Evolutionary conservation across 192 early-diverging fungal genomes (phyloP), one percentile per base, ranked within the genome.

Genomic region (Entomortierella parvispora): DNA sequence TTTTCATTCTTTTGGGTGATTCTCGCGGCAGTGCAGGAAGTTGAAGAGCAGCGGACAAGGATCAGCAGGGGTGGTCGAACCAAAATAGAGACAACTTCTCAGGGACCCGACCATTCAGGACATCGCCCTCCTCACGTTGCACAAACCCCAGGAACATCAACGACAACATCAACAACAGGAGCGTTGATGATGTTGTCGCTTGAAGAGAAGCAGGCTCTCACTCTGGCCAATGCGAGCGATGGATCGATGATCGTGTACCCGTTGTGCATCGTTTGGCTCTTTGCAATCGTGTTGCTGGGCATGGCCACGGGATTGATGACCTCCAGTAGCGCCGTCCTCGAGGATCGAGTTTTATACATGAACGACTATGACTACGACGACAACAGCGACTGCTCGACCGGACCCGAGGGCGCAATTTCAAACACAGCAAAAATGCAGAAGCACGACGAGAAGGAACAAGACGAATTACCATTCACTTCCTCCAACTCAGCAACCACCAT

Each of bases 241-340:
- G 2, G 42, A 10, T 2, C n/a, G 57, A 28, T 34, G 14, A 44
- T 33, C 61, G 10, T 26, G 2, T 47, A 50, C 12, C 54, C 59
- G 22, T 43, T 71, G 12, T 57, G 60, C 23, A 25, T 74, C 11
- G 57, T 74, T 14, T 74, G 70, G 70, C 52, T 58, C 23, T 28
- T 29, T 9, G 62, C 70, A 10, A 57, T 74, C 7, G 23, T 54
- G 8, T 17, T 54, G 10, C 26, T 71, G 25, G 69, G 69, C 15
- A 33, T 71, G n/a, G 69, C 69, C 25, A 71, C 69, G 18, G 69
- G 61, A 1, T 34, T 71, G 18, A 51, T 71, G 55, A 32, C 61
- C 32, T 11, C 69, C 15, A 58, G 61, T 34, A 58, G 69, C 29
- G 14, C 34, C 15, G 29, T 48, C 11, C 31, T 56, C 18, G 69